Evolutionary conservation across 768 basidiomycete genomes (phyloP), one percentile per base, ranked within the genome.

Genomic region (Suillus fuscotomentosus): DNA sequence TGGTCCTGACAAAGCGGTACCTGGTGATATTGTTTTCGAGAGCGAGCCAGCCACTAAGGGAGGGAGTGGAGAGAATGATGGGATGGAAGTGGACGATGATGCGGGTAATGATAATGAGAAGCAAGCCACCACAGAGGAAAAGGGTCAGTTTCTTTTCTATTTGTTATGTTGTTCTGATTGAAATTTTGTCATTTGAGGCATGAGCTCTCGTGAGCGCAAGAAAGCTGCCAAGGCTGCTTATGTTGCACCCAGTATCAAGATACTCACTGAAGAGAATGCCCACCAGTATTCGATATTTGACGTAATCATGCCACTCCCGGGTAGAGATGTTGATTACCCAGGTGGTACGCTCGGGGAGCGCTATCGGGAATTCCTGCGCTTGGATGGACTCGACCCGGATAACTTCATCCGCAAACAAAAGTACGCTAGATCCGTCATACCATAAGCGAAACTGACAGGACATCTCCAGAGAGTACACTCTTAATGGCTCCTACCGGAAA

Each of bases 231-330:
- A 71, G 65, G 57, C 42, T 64, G 51, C 41, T 24, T 42, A 55
- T 22, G 80, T 85, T 54, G 75, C 90, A 14, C 87, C 87, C 27
- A 86, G 83, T 48, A 87, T 97, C 63, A 94, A 91, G 76, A 87
- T 88, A 3, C 76, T 99, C 61, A 88, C 88, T 0, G 86, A 86
- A 68, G 90, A 83, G 20, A 94, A 98, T 73, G 75, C 95, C 54
- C 80, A 86, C 70, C 87, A 90, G 63, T 91, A 95, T 77, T 86
- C 88, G 17, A 94, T 99, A 66, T 94, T 94, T 71, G 97, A 99
- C 76, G 92, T 99, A 63, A 86, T 99, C 66, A 94, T 99, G 89
- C 96, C 97, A n/a, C 80, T 99, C 22, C 96, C 97, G 36, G 97
- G 97, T 4, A 94, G 88, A 67, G 94, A 97, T 71, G 94, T 99